A percentile compares a stretch with the other conserved stretches of the same genome.
Conservation (phyloP, 2,329 filamentous ascomycete genomes). For the Helminthosporium solani region DNA sequence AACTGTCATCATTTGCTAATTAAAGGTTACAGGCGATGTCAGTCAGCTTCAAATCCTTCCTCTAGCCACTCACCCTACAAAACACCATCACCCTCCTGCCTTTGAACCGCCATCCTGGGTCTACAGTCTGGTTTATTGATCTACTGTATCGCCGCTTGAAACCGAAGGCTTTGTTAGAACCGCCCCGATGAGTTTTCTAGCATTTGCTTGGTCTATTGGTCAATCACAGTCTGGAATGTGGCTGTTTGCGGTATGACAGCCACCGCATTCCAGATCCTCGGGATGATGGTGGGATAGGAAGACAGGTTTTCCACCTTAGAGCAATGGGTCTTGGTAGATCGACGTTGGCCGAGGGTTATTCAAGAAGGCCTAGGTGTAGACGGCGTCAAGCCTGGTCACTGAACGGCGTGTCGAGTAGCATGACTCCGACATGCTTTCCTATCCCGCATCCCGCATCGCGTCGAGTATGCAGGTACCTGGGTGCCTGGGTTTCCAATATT, state of each 20-base stretch:
- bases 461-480: not conserved
- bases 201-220: not conserved
- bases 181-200: not conserved
- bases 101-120: slow-evolving; percentile 21
- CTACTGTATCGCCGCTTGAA: slow-evolving; percentile 8
- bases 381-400: not conserved
- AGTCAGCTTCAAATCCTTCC: not conserved
- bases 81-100: too few species aligned
- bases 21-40: not conserved
- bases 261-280: slow-evolving; percentile 10
- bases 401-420: not conserved
- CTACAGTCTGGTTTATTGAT: slow-evolving; percentile 12
- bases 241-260: slow-evolving; percentile 15
- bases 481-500: not conserved
- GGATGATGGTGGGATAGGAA: too few species aligned
- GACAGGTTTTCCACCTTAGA: too few species aligned
- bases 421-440: too few species aligned
- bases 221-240: not conserved
- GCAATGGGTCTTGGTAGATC: too few species aligned
- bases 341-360: too few species aligned
- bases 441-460: not conserved
- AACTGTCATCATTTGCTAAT: not conserved
- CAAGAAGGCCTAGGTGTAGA: slow-evolving; percentile 1
- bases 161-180: not conserved
- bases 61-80: not conserved